Evolutionary conservation across 2,329 filamentous ascomycete species (phyloP).

Genomic region (Ascochyta clinopodiicola): DNA sequence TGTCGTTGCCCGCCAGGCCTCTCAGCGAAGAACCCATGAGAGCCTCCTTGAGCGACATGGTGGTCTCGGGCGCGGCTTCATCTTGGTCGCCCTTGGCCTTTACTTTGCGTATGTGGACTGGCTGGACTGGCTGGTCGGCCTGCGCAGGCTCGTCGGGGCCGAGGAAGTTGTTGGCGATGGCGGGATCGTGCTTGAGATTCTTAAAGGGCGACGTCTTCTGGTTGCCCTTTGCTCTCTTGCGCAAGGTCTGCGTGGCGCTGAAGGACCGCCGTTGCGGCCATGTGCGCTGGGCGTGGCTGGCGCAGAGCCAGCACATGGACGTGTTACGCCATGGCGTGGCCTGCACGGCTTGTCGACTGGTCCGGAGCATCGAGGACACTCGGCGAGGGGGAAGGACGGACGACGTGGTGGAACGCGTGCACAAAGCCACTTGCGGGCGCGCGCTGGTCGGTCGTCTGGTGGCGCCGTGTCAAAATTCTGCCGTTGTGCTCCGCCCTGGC

Average conservation of each 20-base stretch:
- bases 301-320: conserved; percentile 31
- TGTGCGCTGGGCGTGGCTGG: conserved; percentile 17
- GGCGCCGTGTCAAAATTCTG: conserved; percentile 12
- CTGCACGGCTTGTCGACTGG: conserved; percentile 22
- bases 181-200: conserved; percentile 1
- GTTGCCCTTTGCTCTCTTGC: conserved; percentile 9
- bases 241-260: conserved; percentile 19
- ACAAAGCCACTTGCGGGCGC: background rate
- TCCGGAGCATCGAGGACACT: conserved; percentile 35
- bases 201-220: background rate
- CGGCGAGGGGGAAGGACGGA: background rate
- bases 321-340: conserved; percentile 25
- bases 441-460: background rate
- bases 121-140: background rate
- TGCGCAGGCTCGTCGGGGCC: background rate
- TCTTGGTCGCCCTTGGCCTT: background rate
- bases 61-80: background rate
- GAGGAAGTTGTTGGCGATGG: background rate
- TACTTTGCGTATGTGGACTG: background rate
- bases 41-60: conserved; percentile 33
- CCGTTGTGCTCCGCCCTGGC: background rate
- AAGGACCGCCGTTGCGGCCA: conserved; percentile 22
- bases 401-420: conserved; percentile 10
- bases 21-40: conserved; percentile 19
- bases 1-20: conserved; percentile 8